These are phyloP conservation scores for Schizonepeta tenuifolia DNA, from an alignment of 257 asterid genomes.

Conservation along the genomic window DNA sequence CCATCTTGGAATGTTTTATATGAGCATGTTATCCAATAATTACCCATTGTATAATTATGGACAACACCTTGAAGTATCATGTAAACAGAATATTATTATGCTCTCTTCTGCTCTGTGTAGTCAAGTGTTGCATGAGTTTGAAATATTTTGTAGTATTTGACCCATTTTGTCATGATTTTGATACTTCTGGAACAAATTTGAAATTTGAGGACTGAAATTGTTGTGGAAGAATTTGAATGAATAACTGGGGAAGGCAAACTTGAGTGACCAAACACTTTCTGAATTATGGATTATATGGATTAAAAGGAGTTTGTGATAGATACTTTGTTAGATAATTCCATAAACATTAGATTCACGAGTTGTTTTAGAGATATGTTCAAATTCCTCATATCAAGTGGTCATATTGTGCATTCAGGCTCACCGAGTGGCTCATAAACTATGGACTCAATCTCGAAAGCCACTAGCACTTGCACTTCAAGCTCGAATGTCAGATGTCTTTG, in stretches of 20 bases:
- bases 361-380: not conserved
- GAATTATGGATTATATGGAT: not conserved
- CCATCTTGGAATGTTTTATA: not conserved
- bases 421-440: slow-evolving; percentile 69
- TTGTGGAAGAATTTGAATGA: not conserved
- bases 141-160: not conserved
- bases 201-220: not conserved
- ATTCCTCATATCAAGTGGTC: not conserved
- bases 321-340: not conserved
- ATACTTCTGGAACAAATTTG: not conserved
- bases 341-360: not conserved
- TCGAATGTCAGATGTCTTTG: slow-evolving; percentile 71
- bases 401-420: slow-evolving; percentile 50
- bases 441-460: slow-evolving; percentile 68
- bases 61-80: not conserved
- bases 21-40: not conserved
- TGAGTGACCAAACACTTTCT: not conserved
- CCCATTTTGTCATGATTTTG: not conserved
- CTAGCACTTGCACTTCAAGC: slow-evolving; percentile 71
- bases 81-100: not conserved
- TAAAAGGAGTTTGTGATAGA: not conserved
- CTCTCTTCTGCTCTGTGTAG: too few species aligned
- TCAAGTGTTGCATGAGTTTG: slow-evolving; percentile 1
- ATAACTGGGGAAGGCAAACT: not conserved
- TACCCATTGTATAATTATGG: not conserved